Base-by-base conservation (phyloP, 2,329 filamentous ascomycete genomes). In the Apiospora arundinis region DNA sequence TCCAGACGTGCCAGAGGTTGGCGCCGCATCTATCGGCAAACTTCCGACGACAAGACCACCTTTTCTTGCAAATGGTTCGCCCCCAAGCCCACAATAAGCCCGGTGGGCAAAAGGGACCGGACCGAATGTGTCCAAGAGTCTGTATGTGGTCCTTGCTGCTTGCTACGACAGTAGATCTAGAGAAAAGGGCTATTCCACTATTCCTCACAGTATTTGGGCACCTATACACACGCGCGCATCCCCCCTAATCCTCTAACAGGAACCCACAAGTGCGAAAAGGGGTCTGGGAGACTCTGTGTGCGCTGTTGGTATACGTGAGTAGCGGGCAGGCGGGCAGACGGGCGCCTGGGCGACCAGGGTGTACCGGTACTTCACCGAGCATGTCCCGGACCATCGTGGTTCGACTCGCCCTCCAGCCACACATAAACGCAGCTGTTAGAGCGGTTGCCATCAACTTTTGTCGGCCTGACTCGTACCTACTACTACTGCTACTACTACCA, bases 81-180 rank as follows among this genome's bases (percentile, higher is more conserved):
- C 56, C 21, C 56, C 56, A 40, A 63, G 56, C 56, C 56, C 56
- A 63, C 56, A 63, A 63, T 63, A 63, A 63, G 56, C 56, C 56
- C 56, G 56, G 56, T 63, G 32, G 56, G 11, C 32, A 21, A 40
- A 63, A 63, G 56, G 56, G 56, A 32, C 56, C 32, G 56, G 56
- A 40, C 56, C 56, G 56, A 63, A 63, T 63, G 56, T 60, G 52
- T 37, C 56, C 56, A 63, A 40, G 28, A 60, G 56, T n/a, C 32
- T 63, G 32, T n/a, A 23, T 37, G 42, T 45, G 56, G 56, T 12
- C 28, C 28, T 32, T 40, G 21, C 32, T 40, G 40, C 28, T 32
- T 40, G 21, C 32, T 40, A 63, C 56, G 21, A 37, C 28, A 37
- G 52, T 28, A 60, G 52, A 60, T 60, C 52, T 60, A 18, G 52